Evolutionary conservation across 2,329 filamentous ascomycete species (phyloP), one percentile per base, ranked within the genome.

Genomic region (Magnaporthiopsis rhizophila): DNA sequence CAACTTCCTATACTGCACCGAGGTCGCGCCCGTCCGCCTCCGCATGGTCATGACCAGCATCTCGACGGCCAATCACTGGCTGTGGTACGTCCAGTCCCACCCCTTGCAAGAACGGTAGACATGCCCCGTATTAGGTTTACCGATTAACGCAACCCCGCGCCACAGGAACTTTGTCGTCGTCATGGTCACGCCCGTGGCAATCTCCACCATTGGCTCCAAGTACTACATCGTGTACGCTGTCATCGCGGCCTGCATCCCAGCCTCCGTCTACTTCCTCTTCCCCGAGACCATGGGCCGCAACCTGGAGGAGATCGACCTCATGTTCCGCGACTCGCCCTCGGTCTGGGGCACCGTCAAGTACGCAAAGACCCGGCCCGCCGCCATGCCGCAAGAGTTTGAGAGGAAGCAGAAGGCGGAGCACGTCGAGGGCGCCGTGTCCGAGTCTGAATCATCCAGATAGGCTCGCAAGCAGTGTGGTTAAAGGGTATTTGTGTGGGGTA

Each of bases 371-470:
- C 34, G 59, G 15, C 59, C 59, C n/a, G 26, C 45, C 32, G 59
- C 21, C 59, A 69, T 69, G 56, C 71, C 72, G 1, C 61, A 69
- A 34, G 70, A 72, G 36, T 74, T 74, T 66, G 70, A 74, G 66
- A 68, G 69, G 64, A 97, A 97, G 83, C 84, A 93, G 64, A 96
- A 94, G 77, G 26, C 59, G 32, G 59, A 61, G 21, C 59, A 61
- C 59, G 87, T 96, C 70, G 59, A 61, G 11, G 59, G 30, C 4
- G 34, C 21, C 58, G 28, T 50, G 38, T 15, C n/a, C 18, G 45
- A 24, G 45, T 8, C 6, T 8, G 34, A 36, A 8, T 53, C 18
- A 6, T 53, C 45, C 45, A 11, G 7, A 11, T 53, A 53, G 45
- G 8, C 21, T 11, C 1, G 45, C 38, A 4, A n/a, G 8, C n/a